Evolutionary conservation across 2,329 filamentous ascomycete genomes (phyloP).

Genomic region (Ophiostoma sp.): DNA sequence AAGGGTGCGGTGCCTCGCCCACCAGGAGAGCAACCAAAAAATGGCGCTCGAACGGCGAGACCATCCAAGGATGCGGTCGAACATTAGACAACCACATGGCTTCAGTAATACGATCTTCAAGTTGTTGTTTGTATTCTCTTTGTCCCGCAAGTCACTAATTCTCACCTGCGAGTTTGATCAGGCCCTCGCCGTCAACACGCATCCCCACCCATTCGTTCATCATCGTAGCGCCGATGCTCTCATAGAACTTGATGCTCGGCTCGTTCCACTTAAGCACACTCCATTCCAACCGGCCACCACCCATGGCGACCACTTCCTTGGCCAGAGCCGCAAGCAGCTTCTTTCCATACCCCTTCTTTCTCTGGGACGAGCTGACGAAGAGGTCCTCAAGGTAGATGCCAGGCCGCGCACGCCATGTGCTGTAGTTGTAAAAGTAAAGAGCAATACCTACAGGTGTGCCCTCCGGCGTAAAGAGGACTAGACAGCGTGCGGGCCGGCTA

Average conservation of each 20-base stretch:
- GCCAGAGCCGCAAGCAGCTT: conserved; percentile 73
- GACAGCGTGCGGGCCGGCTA: conserved; percentile 69
- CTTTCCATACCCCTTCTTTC: conserved; percentile 79
- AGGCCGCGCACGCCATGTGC: conserved; percentile 82
- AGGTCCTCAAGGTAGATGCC: conserved; percentile 94
- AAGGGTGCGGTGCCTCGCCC: conserved; percentile 30
- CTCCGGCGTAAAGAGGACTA: conserved; percentile 61
- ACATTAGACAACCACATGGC: neutral
- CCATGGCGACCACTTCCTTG: conserved; percentile 71
- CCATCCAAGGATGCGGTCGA: neutral
- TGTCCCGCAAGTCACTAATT: neutral
- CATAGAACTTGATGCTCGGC: conserved; percentile 85
- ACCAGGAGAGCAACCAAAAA: neutral
- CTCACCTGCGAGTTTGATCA: conserved; percentile 57
- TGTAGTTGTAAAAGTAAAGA: conserved; percentile 94
- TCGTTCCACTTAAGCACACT: conserved; percentile 90
- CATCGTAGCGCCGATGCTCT: conserved; percentile 64
- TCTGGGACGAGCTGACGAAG: conserved; percentile 70
- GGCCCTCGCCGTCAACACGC: conserved; percentile 67
- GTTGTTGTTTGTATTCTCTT: neutral
- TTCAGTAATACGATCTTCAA: neutral
- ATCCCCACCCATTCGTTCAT: conserved; percentile 75
- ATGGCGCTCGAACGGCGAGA: neutral
- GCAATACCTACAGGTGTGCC: conserved; percentile 69
- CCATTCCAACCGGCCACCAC: conserved; percentile 82